phyloP scores from a whole-genome alignment of 306 rosid species.

The Clitoria ternatea region DNA sequence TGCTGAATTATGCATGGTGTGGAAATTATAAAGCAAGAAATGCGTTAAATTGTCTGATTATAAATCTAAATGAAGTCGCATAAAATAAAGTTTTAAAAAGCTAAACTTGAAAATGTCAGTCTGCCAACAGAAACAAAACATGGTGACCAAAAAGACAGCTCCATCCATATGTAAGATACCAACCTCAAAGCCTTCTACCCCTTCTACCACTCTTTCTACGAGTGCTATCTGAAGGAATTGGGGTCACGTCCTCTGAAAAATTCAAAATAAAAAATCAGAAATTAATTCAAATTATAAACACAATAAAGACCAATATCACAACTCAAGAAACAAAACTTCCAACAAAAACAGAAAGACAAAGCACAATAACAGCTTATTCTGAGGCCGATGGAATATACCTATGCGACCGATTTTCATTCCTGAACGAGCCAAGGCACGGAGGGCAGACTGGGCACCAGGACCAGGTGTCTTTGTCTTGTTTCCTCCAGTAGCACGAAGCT shows the following conservation, averaged over 20 bases:
- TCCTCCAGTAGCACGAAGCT: slow-evolving; percentile 88
- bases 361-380: neutral
- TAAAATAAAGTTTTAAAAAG: too few relatives aligned
- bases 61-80: too few relatives aligned
- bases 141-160: too few relatives aligned
- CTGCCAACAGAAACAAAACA: too few relatives aligned
- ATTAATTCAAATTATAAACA: neutral
- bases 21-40: too few relatives aligned
- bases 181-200: slow-evolving; percentile 70
- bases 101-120: too few relatives aligned
- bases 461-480: slow-evolving; percentile 91
- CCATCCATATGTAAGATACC: neutral
- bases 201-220: slow-evolving; percentile 96
- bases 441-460: slow-evolving; percentile 94
- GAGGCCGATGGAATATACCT: slow-evolving; percentile 35
- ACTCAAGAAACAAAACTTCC: neutral
- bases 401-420: slow-evolving; percentile 97
- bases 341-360: neutral
- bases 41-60: too few relatives aligned
- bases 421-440: slow-evolving; percentile 87
- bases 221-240: slow-evolving; percentile 88
- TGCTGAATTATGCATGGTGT: too few relatives aligned
- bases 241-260: slow-evolving; percentile 83
- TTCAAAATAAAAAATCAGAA: neutral
- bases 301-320: neutral